Base-by-base conservation (phyloP, 2,329 filamentous ascomycete species). In the Talaromyces pinophilus region DNA sequence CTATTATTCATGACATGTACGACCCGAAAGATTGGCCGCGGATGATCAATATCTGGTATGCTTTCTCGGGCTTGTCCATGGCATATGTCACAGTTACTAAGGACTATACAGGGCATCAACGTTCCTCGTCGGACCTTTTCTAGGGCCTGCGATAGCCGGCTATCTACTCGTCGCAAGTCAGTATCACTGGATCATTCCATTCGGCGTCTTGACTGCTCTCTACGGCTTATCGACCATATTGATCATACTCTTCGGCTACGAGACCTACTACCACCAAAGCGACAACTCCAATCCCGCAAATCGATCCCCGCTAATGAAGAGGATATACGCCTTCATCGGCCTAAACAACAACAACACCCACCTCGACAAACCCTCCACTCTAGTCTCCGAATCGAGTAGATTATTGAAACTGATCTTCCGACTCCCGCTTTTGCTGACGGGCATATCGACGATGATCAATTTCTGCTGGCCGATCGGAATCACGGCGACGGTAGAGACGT, bases 1-100 rank as follows among this genome's bases (percentile, higher is more conserved):
- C 77, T 1, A 79, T 79, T 13, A 79, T 79, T 48, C 75, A 79
- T 55, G 77, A 79, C 62, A 79, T 79, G 73, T 79, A 78, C 66
- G 66, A 64, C 2, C 69, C 71, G 7, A 59, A 73, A 25, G 76
- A 79, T 60, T 77, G 77, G 74, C 75, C 77, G 4, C 74, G 71
- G 1, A 78, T 77, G 73, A 77, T 79, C 64, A 79, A 79, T 63
- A 76, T 78, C 54, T 79, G 77, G 73, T 74, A 70, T 22, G 48
- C n/a, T 13, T 17, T 5, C 5, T 11, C 17, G 7, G 15, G 28
- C 0, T 48, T 25, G 10, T 25, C 1, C 15, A 40, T 40, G 38
- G 38, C 38, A 30, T 30, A 28, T 28, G 28, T 3, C 28, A 28
- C 28, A 28, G 28, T 28, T 28, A 28, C 28, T 30, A 30, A 30